Evolutionary conservation across 495 filamentous ascomycete species (phyloP).

Genomic region (Tuber calosporum): DNA sequence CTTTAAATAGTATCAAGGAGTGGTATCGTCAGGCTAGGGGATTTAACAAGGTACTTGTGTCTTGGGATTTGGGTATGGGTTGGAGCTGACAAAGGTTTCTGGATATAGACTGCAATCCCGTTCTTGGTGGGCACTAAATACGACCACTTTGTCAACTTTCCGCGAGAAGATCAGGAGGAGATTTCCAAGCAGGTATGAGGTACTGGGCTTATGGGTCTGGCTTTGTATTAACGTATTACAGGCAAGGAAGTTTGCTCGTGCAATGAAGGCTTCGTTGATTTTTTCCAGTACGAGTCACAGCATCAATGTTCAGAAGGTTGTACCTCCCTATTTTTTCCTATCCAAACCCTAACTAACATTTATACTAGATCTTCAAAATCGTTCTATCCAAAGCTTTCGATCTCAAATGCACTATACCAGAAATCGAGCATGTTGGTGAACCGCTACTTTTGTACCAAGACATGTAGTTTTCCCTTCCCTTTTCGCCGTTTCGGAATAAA

Average conservation of each 20-base stretch:
- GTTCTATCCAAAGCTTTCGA: conserved; percentile 98
- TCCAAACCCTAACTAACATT: background rate
- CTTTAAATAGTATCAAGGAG: conserved; percentile 96
- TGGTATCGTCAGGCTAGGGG: conserved; percentile 97
- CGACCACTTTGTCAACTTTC: conserved; percentile 98
- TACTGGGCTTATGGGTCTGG: conserved; percentile 44
- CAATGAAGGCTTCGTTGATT: conserved; percentile 93
- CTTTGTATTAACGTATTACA: conserved; percentile 41
- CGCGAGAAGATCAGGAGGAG: conserved; percentile 93
- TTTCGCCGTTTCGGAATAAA: background rate
- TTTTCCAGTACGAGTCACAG: conserved; percentile 98
- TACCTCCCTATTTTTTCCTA: conserved; percentile 5
- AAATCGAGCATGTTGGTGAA: conserved; percentile 95
- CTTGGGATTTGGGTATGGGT: background rate
- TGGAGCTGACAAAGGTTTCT: background rate
- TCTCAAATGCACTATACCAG: conserved; percentile 95
- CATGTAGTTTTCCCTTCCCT: conserved; percentile 45
- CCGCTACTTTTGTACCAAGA: conserved; percentile 90
- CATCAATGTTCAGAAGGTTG: conserved; percentile 98
- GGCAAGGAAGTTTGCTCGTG: conserved; percentile 93
- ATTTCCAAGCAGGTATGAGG: conserved; percentile 67
- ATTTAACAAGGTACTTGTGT: conserved; percentile 66
- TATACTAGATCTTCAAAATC: conserved; percentile 90
- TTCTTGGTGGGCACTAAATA: conserved; percentile 97
- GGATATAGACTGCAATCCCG: conserved; percentile 71